Evolutionary conservation across 208 protist species (phyloP).

Genomic region (Herpetomonas samuelpessoai): DNA sequence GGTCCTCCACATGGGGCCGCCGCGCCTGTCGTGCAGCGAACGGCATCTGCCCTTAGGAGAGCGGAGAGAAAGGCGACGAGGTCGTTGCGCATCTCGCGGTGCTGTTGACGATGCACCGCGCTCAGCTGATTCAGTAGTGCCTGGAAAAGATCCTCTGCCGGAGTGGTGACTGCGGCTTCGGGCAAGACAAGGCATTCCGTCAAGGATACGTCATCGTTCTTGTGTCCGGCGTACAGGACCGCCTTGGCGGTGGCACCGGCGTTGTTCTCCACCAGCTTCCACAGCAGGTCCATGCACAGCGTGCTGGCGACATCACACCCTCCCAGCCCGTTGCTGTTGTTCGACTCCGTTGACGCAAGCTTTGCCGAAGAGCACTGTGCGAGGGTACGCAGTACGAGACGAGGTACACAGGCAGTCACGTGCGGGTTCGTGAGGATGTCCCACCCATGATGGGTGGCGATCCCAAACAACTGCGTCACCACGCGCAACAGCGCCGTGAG

Average conservation of each 20-base stretch:
- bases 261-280: neutral
- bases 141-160: slow-evolving; percentile 55
- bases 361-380: neutral
- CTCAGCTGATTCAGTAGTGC: slow-evolving; percentile 55
- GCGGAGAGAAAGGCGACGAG: slow-evolving; percentile 40
- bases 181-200: neutral
- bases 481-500: neutral
- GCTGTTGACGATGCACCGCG: slow-evolving; percentile 32
- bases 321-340: neutral
- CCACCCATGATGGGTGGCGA: neutral
- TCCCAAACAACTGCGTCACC: neutral
- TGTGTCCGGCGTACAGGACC: neutral
- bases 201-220: neutral
- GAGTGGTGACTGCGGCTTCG: slow-evolving; percentile 15
- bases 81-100: slow-evolving; percentile 73
- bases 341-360: no score
- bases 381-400: neutral
- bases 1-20: slow-evolving; percentile 9
- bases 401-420: neutral
- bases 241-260: neutral
- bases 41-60: slow-evolving; percentile 37
- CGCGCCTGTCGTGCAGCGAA: slow-evolving; percentile 10
- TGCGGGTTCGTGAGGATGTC: neutral
- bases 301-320: neutral
- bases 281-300: neutral